Conservation (phyloP, 192 early-diverging fungal genomes). For the Entomortierella beljakovae region DNA sequence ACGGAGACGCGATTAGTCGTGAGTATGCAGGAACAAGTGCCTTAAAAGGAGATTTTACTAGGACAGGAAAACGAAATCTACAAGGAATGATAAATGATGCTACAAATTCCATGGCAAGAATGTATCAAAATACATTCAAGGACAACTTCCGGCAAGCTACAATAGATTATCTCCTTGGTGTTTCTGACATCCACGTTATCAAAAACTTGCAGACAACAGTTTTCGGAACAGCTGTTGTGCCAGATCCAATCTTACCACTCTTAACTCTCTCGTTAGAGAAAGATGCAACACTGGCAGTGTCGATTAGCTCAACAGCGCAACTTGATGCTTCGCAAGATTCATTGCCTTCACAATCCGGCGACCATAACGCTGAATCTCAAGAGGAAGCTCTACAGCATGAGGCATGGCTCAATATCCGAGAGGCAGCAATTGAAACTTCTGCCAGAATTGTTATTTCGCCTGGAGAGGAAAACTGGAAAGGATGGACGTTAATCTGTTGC, state of each 20-base stretch:
- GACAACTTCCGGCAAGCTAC: conserved; percentile 77
- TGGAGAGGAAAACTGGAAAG: conserved; percentile 68
- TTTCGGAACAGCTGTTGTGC: conserved; percentile 43
- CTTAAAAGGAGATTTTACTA: conserved; percentile 82
- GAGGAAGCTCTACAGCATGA: conserved; percentile 57
- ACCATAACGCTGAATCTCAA: conserved; percentile 11
- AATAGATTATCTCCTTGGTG: conserved; percentile 66
- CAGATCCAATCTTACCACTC: conserved; percentile 30
- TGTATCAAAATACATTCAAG: conserved; percentile 81
- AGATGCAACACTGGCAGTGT: no score
- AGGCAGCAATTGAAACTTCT: conserved; percentile 43
- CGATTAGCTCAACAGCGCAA: no score
- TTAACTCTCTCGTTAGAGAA: not conserved
- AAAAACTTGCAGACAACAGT: conserved; percentile 49
- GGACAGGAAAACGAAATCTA: conserved; percentile 81
- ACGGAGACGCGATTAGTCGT: conserved; percentile 80
- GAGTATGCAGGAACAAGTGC: conserved; percentile 86
- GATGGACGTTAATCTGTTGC: conserved; percentile 73
- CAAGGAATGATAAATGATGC: conserved; percentile 81
- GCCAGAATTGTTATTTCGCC: conserved; percentile 71
- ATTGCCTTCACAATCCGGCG: not conserved
- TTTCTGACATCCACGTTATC: conserved; percentile 39
- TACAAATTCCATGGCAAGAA: conserved; percentile 77
- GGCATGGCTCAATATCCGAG: conserved; percentile 52
- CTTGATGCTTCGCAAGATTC: not conserved